Evolutionary conservation across 2,329 filamentous ascomycete species (phyloP), one percentile per base, ranked within the genome.

Genomic region (Colletotrichum graminicola): DNA sequence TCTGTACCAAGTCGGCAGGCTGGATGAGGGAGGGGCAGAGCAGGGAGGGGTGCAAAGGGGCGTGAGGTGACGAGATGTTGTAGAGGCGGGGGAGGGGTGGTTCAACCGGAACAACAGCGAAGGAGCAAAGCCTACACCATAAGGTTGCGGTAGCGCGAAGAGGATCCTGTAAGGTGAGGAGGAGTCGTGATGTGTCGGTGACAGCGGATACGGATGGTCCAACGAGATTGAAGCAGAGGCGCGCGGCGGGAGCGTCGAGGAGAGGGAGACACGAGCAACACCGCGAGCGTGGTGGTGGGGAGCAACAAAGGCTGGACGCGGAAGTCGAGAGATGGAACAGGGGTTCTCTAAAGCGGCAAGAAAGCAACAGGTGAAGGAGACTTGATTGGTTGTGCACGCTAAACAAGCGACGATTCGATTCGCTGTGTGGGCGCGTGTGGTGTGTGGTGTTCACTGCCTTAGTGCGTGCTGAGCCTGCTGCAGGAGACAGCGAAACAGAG

Each of bases 341-440:
- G 62, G 52, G 49, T 18, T 36, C 45, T 67, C 55, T 63, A 73
- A 75, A 76, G 74, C 76, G 74, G 76, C 77, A 74, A 75, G 68
- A 61, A 55, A 55, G 62, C 57, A 62, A 54, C 52, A 59, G 64
- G 45, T 26, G 45, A 52, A 41, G 29, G 52, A 41, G 52, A 52
- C 14, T 32, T 43, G 73, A 73, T 74, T 74, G 71, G 65, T 45
- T 45, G 47, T 43, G 57, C 72, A 71, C 74, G 75, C 73, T 73
- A 72, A 74, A 76, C 72, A 75, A 75, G 73, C 75, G 75, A 77
- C 75, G 73, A 73, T 68, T 71, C 64, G 75, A 77, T 77, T 78
- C 74, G 76, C 73, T 71, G 66, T 52, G 63, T 65, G 67, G 76
- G 77, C 77, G 77, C 77, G 77, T 77, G 76, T 77, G 76, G 72